Evolutionary conservation across 768 basidiomycete genomes (phyloP).

Genomic region (Crucibulum laeve): DNA sequence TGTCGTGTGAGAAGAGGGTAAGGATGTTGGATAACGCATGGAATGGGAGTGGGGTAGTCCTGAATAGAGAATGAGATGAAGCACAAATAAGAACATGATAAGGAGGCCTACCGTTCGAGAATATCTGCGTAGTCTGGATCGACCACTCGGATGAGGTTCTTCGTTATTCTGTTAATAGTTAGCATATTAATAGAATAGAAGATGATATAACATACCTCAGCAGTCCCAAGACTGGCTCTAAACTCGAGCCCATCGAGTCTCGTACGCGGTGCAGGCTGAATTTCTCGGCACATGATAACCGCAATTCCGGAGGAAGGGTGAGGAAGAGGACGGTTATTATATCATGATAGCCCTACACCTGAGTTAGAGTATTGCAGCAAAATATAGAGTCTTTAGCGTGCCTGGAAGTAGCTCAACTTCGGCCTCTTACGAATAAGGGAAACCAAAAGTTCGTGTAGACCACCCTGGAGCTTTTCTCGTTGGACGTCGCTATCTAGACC

Average conservation of each 20-base stretch:
- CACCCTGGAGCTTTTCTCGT: conserved; percentile 54
- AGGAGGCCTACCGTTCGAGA: conserved; percentile 54
- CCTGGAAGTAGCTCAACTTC: conserved; percentile 82
- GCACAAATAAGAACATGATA: not conserved
- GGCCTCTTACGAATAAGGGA: conserved; percentile 70
- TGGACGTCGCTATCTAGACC: conserved; percentile 20
- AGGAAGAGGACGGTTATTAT: conserved; percentile 82
- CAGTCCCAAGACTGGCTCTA: conserved; percentile 83
- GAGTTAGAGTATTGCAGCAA: too few species aligned
- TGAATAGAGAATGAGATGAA: conserved; percentile 19
- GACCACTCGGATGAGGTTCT: conserved; percentile 64
- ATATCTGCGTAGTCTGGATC: conserved; percentile 68
- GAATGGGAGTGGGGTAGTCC: conserved; percentile 78
- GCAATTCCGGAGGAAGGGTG: conserved; percentile 60
- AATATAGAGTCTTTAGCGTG: not conserved
- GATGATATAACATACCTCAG: conserved; percentile 43
- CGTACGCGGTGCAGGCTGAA: conserved; percentile 74
- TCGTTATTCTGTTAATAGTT: conserved; percentile 52
- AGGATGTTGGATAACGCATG: conserved; percentile 87
- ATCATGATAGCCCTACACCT: conserved; percentile 70
- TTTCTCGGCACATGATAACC: conserved; percentile 59
- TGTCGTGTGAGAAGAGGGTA: conserved; percentile 89
- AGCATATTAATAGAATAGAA: not conserved
- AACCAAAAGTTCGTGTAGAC: conserved; percentile 71
- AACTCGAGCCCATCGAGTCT: conserved; percentile 82